A percentile compares a stretch with the other conserved stretches of the same genome.
Conservation (phyloP, 768 basidiomycete species). For the Phanerodontia chrysosporium region DNA sequence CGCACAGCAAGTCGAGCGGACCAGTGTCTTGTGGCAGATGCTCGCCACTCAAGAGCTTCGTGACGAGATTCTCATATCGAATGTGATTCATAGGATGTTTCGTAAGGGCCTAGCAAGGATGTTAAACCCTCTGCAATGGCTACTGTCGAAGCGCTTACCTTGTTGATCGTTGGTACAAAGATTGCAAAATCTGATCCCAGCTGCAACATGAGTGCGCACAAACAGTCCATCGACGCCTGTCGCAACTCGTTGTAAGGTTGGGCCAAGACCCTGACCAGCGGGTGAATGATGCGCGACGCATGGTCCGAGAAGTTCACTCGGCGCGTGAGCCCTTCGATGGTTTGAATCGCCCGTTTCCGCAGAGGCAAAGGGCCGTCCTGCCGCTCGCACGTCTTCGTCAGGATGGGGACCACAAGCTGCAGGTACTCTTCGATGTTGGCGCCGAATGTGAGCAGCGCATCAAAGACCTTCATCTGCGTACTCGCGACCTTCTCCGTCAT, state of each 20-base stretch:
- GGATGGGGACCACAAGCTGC: slow-evolving; percentile 92
- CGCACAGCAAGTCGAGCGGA: slow-evolving; percentile 63
- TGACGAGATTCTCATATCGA: slow-evolving; percentile 84
- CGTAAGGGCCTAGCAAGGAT: neutral
- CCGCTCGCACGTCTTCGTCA: slow-evolving; percentile 87
- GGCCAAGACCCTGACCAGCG: slow-evolving; percentile 83
- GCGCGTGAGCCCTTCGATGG: slow-evolving; percentile 84
- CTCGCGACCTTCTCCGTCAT: slow-evolving; percentile 70
- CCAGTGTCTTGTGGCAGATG: slow-evolving; percentile 82
- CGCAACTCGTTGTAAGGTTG: slow-evolving; percentile 73
- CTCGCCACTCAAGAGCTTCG: slow-evolving; percentile 89
- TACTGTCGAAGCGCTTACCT: slow-evolving; percentile 49
- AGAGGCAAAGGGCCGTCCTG: slow-evolving; percentile 53
- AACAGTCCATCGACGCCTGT: slow-evolving; percentile 84
- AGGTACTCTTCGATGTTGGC: slow-evolving; percentile 96
- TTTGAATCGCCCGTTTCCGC: slow-evolving; percentile 86
- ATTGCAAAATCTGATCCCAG: slow-evolving; percentile 96
- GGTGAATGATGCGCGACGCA: slow-evolving; percentile 94
- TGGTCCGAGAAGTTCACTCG: slow-evolving; percentile 98
- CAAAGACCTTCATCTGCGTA: slow-evolving; percentile 88
- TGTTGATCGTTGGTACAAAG: slow-evolving; percentile 95
- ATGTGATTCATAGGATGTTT: slow-evolving; percentile 65
- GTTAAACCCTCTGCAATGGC: neutral
- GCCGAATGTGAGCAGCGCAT: slow-evolving; percentile 93
- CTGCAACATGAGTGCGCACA: slow-evolving; percentile 89